Base-by-base conservation (phyloP, 768 basidiomycete species). In the Coprinellus micaceus region DNA sequence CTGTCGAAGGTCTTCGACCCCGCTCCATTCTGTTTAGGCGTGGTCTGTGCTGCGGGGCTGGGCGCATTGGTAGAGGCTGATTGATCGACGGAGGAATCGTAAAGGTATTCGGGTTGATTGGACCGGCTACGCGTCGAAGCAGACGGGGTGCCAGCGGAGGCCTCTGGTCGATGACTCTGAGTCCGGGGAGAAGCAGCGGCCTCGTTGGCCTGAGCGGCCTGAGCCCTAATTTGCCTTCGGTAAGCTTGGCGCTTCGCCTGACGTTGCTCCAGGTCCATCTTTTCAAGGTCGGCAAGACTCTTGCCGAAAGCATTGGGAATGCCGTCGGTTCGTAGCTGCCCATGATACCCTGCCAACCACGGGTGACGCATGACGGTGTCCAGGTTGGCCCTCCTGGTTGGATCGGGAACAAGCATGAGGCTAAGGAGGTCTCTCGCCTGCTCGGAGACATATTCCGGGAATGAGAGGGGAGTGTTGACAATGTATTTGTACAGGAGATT, bases 401-500 rank as follows among this genome's bases (percentile, higher is more conserved):
- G 95, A 62, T 97, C 92, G 7, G 95, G 92, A 2, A 98, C 94
- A 56, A 98, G 88, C 95, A 98, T 98, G 69, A 86, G 82, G 54
- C 83, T 79, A 6, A 98, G 78, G 19, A 98, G 79, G 65, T 94
- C 85, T 49, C 92, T 81, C 29, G 94, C 94, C 55, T 88, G 84
- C 9, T 79, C 67, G 4, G 92, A 91, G 64, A 98, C 85, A 70
- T 96, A 96, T 45, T 96, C 92, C n/a, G 95, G 96, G 78, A 98
- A 98, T 22, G 92, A 90, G 58, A 98, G 85, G 10, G 91, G 90
- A 1, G 97, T 99, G 77, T 88, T 94, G 73, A 98, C 89, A 72
- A 99, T 99, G 74, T 99, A 98, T 69, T 91, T 93, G 84, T 99
- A 98, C 46, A 99, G 75, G 4, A 98, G 82, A 67, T 98, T 98